These are phyloP conservation scores for Trifolium subterraneum DNA, from an alignment of 306 rosid species.

Conservation along the genomic window DNA sequence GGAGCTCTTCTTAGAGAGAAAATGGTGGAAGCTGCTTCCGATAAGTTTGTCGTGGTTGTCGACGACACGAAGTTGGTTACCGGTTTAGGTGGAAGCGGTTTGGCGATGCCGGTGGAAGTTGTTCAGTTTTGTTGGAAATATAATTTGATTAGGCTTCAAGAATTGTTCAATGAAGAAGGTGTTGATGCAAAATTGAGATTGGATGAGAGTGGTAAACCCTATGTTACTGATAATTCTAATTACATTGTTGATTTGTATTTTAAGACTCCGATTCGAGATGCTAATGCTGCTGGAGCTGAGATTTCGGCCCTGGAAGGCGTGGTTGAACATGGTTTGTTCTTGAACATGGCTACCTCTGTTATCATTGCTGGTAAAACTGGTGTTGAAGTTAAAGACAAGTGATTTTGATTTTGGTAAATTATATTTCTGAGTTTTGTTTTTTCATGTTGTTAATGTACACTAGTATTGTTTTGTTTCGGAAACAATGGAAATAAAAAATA, in stretches of 20 bases:
- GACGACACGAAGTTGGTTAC: constrained; percentile 74
- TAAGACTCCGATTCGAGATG: constrained; percentile 66
- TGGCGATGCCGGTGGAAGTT: constrained; percentile 92
- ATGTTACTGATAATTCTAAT: constrained; percentile 75
- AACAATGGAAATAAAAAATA: too few species aligned
- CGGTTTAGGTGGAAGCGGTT: constrained; percentile 77
- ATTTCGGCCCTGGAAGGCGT: constrained; percentile 77
- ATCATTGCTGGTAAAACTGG: constrained; percentile 70
- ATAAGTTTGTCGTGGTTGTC: constrained; percentile 68
- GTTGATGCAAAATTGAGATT: constrained; percentile 69
- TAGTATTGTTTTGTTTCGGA: not conserved
- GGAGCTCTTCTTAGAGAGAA: constrained; percentile 81
- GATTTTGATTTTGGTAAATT: constrained; percentile 22
- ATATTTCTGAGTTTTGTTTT: not conserved
- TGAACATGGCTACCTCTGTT: constrained; percentile 79
- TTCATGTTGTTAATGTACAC: not conserved
- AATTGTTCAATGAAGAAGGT: constrained; percentile 69
- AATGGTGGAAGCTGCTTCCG: constrained; percentile 91
- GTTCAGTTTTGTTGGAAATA: constrained; percentile 92
- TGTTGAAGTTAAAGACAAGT: constrained; percentile 63
- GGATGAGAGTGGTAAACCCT: constrained; percentile 63
- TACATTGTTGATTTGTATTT: constrained; percentile 78
- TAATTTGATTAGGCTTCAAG: constrained; percentile 63
- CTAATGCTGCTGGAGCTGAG: constrained; percentile 67
- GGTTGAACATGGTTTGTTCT: constrained; percentile 83